Conservation (phyloP, 164 flowering plant genomes). For the Stephania yunnanensis region DNA sequence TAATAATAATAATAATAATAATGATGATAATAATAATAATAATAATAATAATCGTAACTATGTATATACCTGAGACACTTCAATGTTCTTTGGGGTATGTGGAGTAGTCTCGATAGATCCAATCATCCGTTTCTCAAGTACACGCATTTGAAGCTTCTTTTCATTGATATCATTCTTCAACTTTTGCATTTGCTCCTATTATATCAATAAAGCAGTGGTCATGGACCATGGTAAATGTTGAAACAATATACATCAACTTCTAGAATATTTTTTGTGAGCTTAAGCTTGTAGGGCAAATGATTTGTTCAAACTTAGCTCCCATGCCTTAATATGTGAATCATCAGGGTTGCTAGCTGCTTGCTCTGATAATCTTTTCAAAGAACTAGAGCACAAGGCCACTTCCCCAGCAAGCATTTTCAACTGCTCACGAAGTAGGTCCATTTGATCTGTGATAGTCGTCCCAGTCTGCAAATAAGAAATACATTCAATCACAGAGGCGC, state of each 20-base stretch:
- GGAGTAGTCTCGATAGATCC: slow-evolving; percentile 49
- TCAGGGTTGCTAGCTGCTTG: slow-evolving; percentile 58
- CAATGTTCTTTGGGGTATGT: slow-evolving; percentile 28
- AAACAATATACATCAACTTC: neutral
- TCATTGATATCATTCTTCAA: slow-evolving; percentile 66
- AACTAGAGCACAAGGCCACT: slow-evolving; percentile 68
- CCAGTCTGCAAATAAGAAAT: slow-evolving; percentile 44
- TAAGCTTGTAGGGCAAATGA: neutral
- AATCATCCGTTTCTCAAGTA: slow-evolving; percentile 70
- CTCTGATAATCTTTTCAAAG: slow-evolving; percentile 70
- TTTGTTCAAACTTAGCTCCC: slow-evolving; percentile 3
- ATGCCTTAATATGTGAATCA: slow-evolving; percentile 45
- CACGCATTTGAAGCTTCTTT: slow-evolving; percentile 63
- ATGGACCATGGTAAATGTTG: neutral
- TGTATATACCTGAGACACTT: slow-evolving; percentile 55
- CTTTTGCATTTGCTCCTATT: slow-evolving; percentile 52
- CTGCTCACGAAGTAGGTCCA: slow-evolving; percentile 84
- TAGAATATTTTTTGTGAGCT: neutral
- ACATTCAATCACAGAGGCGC: neutral
- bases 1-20: too few species aligned
- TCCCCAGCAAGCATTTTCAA: slow-evolving; percentile 81
- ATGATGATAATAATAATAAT: too few species aligned
- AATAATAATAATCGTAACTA: too few species aligned
- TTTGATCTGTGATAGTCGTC: slow-evolving; percentile 64
- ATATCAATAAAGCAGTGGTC: slow-evolving; percentile 8